Evolutionary conservation across 805 yeast species (phyloP), one percentile per base, ranked within the genome.

Genomic region (Candida namnaoensis): DNA sequence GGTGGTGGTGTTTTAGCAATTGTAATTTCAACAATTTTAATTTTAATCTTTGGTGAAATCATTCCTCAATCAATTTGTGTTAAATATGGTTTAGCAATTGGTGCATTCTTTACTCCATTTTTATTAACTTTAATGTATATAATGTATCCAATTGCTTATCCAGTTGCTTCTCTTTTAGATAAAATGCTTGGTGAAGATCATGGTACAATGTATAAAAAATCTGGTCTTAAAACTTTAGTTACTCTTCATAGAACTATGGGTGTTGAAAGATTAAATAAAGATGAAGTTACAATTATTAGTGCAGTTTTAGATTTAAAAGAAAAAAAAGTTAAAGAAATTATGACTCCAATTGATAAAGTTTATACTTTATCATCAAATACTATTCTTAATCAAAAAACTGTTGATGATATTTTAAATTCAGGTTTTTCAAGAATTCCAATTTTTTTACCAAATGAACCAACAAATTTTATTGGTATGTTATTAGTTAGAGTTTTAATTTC

Each of bases 1-100:
- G 98, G 98, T 38, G 98, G 98, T 36, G 99, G 99, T 1, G 83
- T 95, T 84, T 90, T 93, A 12, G 99, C 99, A 1, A 96, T 91
- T 33, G 86, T 88, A 12, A 74, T 88, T 11, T 82, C 97, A n/a
- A 90, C 99, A 0, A 90, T 84, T 3, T 76, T 90, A 25, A 91
- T 91, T 57, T 97, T 91, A 39, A 74, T 91, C 11, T 91, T 91
- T 62, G 99, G 99, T 46, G 99, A 91, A 58, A 85, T 91, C 52
- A 91, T 91, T 46, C 99, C 99, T 3, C 99, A 91, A 64, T 81
- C 93, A 19, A 70, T 88, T 35, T 88, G 95, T 63, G 99, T 91
- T 15, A 72, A 97, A 36, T 90, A 87, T 58, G 99, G 99, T 1
- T 71, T 91, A 39, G 83, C 86, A 48, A 82, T 91, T 24, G 99